Percentiles rank a stretch among this genome's conserved stretches.
phyloP scores from a whole-genome alignment of 169 alveolate species.

The Plasmodium gonderi region DNA sequence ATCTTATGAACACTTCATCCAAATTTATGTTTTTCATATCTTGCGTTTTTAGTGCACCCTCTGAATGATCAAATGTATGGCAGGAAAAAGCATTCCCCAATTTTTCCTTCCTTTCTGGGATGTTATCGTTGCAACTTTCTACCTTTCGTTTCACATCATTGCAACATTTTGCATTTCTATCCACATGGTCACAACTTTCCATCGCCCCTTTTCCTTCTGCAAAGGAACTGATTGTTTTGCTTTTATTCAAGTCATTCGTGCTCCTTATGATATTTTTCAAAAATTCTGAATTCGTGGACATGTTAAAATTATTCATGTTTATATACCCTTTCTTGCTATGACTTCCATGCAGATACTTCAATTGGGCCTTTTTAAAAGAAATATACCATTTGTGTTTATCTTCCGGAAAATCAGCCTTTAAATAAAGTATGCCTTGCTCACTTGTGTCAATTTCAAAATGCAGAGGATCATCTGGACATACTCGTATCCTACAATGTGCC shows the following conservation, averaged over 20 bases:
- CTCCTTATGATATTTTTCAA: slow-evolving; percentile 23
- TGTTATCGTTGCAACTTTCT: neutral
- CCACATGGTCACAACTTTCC: neutral
- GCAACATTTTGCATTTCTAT: neutral
- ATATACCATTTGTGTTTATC: slow-evolving; percentile 86
- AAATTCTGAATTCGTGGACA: slow-evolving; percentile 31
- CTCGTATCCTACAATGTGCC: slow-evolving; percentile 82
- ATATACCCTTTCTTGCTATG: slow-evolving; percentile 3
- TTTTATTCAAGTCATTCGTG: neutral
- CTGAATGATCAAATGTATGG: neutral
- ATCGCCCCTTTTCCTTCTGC: neutral
- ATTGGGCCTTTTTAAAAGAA: slow-evolving; percentile 83
- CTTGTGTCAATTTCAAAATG: slow-evolving; percentile 84
- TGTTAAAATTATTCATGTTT: neutral
- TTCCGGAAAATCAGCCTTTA: slow-evolving; percentile 82
- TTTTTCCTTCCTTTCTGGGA: neutral
- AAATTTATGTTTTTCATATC: slow-evolving; percentile 62
- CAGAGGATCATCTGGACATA: slow-evolving; percentile 86
- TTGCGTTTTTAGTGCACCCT: neutral
- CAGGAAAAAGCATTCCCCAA: neutral
- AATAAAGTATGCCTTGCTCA: slow-evolving; percentile 83
- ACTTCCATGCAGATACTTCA: slow-evolving; percentile 57
- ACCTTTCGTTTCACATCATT: neutral
- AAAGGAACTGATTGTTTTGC: neutral
- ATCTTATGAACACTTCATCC: slow-evolving; percentile 78